Evolutionary conservation across 805 yeast genomes (phyloP).

Genomic region (Grigorovia yakushimaensis): DNA sequence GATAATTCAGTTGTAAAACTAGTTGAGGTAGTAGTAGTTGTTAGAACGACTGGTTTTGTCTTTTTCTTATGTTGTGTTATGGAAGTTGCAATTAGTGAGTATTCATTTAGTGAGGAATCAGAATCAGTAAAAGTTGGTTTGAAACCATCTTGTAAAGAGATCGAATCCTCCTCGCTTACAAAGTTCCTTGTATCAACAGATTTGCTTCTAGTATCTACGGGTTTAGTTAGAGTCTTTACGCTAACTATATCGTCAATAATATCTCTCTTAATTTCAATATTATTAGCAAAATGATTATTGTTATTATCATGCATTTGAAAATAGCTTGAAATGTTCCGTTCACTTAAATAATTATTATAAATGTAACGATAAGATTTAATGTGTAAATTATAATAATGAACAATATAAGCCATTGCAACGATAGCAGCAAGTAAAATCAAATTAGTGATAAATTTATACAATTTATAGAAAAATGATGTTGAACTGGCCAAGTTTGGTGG

Average conservation of each 20-base stretch:
- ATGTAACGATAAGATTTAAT: conserved; percentile 11
- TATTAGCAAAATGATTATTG: background rate
- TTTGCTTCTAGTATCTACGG: conserved; percentile 4
- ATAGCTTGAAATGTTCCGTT: conserved; percentile 11
- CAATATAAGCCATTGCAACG: conserved; percentile 17
- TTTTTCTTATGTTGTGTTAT: background rate
- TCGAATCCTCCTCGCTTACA: conserved; percentile 9
- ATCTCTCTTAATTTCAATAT: conserved; percentile 11
- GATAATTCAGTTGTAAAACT: background rate
- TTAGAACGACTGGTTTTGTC: background rate
- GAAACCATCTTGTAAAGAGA: conserved; percentile 7
- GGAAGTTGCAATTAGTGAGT: background rate
- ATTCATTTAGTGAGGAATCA: background rate
- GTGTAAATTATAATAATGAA: conserved; percentile 20
- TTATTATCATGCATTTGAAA: conserved; percentile 10
- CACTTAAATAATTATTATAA: conserved; percentile 11
- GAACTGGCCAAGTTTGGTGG: conserved; percentile 42
- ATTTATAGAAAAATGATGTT: conserved; percentile 14
- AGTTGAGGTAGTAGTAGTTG: background rate
- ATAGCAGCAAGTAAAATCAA: conserved; percentile 18
- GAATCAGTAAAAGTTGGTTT: conserved; percentile 5
- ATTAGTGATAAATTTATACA: conserved; percentile 19
- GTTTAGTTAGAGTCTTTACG: conserved; percentile 7
- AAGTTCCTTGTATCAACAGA: conserved; percentile 9
- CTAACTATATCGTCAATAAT: conserved; percentile 15